Conservation (phyloP, 1,284 basidiomycete species). For the Puccinia sorghi region DNA sequence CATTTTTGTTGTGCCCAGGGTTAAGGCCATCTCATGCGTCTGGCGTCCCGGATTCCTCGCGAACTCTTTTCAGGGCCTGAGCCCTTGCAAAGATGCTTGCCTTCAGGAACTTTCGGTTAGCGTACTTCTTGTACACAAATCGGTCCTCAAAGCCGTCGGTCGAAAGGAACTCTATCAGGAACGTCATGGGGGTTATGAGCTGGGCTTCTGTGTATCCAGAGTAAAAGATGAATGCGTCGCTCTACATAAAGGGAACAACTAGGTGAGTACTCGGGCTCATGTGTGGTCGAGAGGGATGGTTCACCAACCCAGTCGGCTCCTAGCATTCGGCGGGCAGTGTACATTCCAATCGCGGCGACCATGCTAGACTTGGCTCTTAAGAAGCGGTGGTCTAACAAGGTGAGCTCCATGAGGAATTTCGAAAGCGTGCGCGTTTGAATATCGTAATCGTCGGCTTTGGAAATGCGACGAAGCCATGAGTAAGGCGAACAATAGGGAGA, state of each 20-base stretch:
- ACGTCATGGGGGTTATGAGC: conserved; percentile 75
- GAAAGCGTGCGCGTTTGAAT: conserved; percentile 94
- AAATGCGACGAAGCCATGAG: conserved; percentile 97
- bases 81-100: conserved; percentile 64
- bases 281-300: conserved; percentile 43
- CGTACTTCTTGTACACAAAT: conserved; percentile 95
- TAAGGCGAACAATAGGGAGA: conserved; percentile 99
- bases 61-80: conserved; percentile 59
- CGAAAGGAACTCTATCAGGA: conserved; percentile 80
- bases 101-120: conserved; percentile 94
- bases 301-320: conserved; percentile 85
- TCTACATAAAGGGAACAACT: conserved; percentile 62
- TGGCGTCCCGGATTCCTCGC: conserved; percentile 27
- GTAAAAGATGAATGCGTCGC: conserved; percentile 88
- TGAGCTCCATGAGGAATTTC: conserved; percentile 97
- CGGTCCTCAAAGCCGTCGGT: conserved; percentile 78
- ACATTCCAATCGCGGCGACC: conserved; percentile 98
- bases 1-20: not conserved
- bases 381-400: conserved; percentile 89
- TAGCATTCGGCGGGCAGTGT: conserved; percentile 85
- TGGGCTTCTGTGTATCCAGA: conserved; percentile 90
- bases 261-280: conserved; percentile 32
- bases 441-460: conserved; percentile 98
- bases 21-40: not conserved
- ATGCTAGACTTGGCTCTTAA: conserved; percentile 88